Conservation (phyloP, 345 rosid genomes). For the Ceriops decandra region DNA sequence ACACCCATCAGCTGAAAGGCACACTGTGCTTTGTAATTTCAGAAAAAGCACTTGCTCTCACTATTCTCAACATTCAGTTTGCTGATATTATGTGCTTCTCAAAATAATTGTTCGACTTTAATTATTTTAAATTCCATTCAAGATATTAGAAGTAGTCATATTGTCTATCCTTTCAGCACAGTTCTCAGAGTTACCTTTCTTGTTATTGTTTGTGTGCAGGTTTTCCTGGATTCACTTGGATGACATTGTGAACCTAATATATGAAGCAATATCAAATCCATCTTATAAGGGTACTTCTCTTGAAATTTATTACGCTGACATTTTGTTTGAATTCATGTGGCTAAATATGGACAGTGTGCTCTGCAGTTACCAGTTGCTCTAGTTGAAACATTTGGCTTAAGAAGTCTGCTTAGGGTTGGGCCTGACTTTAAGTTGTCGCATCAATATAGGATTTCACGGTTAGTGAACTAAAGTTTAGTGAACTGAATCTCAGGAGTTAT, state of each 20-base stretch:
- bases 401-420: no score
- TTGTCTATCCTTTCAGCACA: not conserved
- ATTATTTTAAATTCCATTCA: no score
- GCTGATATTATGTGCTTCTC: no score
- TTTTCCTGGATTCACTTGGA: slow-evolving; percentile 98
- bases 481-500: slow-evolving; percentile 61
- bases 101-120: no score
- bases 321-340: not conserved
- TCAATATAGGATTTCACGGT: not conserved
- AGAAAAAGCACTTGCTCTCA: not conserved
- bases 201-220: slow-evolving; percentile 40
- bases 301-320: not conserved
- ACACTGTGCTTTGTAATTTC: not conserved
- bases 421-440: not conserved
- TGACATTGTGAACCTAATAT: slow-evolving; percentile 78
- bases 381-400: no score
- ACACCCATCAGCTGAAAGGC: no score
- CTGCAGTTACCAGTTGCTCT: no score
- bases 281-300: slow-evolving; percentile 60
- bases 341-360: no score
- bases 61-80: no score
- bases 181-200: not conserved
- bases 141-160: not conserved
- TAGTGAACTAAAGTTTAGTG: not conserved
- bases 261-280: slow-evolving; percentile 72